phyloP scores from a whole-genome alignment of 2,329 filamentous ascomycete genomes.

The Colletotrichum sp. region DNA sequence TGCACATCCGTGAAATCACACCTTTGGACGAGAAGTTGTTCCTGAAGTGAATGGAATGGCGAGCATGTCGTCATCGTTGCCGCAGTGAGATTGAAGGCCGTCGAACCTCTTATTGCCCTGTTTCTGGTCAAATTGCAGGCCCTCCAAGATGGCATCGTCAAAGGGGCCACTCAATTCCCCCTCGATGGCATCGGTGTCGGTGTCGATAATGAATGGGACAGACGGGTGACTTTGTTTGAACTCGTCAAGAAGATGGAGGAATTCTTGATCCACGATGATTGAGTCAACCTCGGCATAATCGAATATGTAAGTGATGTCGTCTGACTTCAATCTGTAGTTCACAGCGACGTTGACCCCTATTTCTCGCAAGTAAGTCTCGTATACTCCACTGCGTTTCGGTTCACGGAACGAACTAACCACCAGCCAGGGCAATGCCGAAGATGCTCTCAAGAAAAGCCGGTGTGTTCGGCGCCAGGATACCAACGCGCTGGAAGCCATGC shows the following conservation, averaged over 20 bases:
- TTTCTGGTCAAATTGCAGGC: conserved; percentile 73
- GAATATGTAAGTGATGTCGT: conserved; percentile 92
- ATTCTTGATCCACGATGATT: conserved; percentile 89
- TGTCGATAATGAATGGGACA: conserved; percentile 78
- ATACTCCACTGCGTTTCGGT: neutral
- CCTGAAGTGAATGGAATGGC: conserved; percentile 94
- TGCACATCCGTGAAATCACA: neutral
- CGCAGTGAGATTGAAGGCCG: conserved; percentile 72
- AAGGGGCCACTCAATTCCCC: conserved; percentile 80
- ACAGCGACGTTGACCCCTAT: conserved; percentile 71
- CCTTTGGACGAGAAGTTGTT: conserved; percentile 78
- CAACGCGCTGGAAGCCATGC: conserved; percentile 76
- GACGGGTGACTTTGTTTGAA: conserved; percentile 67
- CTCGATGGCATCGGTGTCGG: conserved; percentile 78
- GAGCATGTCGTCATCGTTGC: conserved; percentile 80
- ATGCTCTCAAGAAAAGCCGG: conserved; percentile 92
- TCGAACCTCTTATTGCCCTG: conserved; percentile 76
- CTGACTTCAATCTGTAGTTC: conserved; percentile 72
- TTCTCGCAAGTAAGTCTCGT: neutral
- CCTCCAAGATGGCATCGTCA: conserved; percentile 83
- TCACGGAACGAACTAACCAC: conserved; percentile 43
- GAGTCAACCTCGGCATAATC: conserved; percentile 84
- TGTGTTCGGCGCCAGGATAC: conserved; percentile 89
- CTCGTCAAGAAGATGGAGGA: conserved; percentile 68
- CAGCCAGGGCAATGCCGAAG: conserved; percentile 84